phyloP scores from a whole-genome alignment of 139 green algal species.

The Coccomyxa sp. region DNA sequence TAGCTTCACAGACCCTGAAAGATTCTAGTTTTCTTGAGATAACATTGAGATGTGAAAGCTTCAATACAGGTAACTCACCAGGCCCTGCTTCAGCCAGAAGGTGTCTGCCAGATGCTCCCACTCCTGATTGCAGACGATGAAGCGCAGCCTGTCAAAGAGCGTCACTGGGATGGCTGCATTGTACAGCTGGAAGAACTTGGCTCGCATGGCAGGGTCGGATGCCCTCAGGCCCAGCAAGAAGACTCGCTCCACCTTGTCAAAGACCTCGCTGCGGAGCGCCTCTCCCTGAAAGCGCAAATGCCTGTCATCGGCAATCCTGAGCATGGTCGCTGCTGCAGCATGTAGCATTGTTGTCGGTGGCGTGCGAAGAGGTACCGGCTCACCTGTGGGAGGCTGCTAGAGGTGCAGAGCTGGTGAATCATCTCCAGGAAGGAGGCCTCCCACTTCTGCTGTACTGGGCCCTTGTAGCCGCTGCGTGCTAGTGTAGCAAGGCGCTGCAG shows the following conservation, averaged over 20 bases:
- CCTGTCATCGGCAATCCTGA: not conserved
- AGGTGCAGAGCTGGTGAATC: slow-evolving; percentile 54
- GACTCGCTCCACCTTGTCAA: slow-evolving; percentile 83
- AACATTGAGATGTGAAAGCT: not conserved
- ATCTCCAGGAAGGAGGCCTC: slow-evolving; percentile 73
- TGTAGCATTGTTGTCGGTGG: too few relatives aligned
- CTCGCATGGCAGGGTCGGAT: slow-evolving; percentile 48
- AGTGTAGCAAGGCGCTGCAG: slow-evolving; percentile 75
- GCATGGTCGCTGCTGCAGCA: not conserved
- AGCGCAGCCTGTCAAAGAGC: slow-evolving; percentile 87
- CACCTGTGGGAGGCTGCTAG: not conserved
- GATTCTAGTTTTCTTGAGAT: not conserved
- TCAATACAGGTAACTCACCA: slow-evolving; percentile 37
- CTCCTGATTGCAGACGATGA: slow-evolving; percentile 87
- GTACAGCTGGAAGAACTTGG: slow-evolving; percentile 91
- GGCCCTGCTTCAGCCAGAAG: slow-evolving; percentile 96
- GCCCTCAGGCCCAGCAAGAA: slow-evolving; percentile 87
- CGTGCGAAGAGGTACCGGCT: too few relatives aligned
- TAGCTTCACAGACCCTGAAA: too few relatives aligned
- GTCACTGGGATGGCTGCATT: slow-evolving; percentile 54
- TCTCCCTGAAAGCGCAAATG: slow-evolving; percentile 13
- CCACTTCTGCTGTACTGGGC: slow-evolving; percentile 39
- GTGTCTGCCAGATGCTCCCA: slow-evolving; percentile 81
- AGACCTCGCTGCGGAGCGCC: slow-evolving; percentile 68
- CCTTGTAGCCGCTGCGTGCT: slow-evolving; percentile 31